Conservation (phyloP, 139 green algal genomes). For the Chlorella sp. region DNA sequence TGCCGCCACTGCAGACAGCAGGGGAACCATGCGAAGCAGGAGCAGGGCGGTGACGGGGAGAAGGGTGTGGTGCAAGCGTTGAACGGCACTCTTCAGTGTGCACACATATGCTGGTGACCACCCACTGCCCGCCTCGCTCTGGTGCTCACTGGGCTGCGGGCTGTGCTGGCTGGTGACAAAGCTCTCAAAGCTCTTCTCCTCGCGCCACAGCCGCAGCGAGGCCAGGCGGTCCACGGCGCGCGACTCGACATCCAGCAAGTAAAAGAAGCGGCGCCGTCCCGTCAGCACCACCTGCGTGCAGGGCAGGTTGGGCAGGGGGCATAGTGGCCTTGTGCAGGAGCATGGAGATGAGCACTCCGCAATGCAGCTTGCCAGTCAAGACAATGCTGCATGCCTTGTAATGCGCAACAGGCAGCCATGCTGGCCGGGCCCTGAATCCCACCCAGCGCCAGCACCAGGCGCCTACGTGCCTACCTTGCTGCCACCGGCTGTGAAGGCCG, state of each 20-base stretch:
- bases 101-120: too few species aligned
- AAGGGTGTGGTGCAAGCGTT: background rate
- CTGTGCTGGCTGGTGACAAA: conserved; percentile 70
- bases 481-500: conserved; percentile 78
- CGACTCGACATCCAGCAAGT: conserved; percentile 84
- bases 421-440: too few species aligned
- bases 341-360: too few species aligned
- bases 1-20: conserved; percentile 60
- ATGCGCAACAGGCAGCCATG: too few species aligned
- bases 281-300: conserved; percentile 62
- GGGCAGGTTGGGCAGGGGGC: background rate
- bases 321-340: background rate
- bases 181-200: conserved; percentile 74
- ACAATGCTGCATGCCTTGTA: too few species aligned
- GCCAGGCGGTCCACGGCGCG: conserved; percentile 26
- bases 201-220: conserved; percentile 25
- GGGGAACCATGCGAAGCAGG: background rate
- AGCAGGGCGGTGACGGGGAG: background rate
- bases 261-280: conserved; percentile 86
- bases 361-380: too few species aligned
- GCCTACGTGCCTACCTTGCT: conserved; percentile 15
- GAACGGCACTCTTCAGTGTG: background rate
- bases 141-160: conserved; percentile 23
- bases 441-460: too few species aligned
- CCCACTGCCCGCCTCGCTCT: background rate